Evolutionary conservation across 1,139 yeast genomes (phyloP).

Genomic region (Meyerozyma guilliermondii): DNA sequence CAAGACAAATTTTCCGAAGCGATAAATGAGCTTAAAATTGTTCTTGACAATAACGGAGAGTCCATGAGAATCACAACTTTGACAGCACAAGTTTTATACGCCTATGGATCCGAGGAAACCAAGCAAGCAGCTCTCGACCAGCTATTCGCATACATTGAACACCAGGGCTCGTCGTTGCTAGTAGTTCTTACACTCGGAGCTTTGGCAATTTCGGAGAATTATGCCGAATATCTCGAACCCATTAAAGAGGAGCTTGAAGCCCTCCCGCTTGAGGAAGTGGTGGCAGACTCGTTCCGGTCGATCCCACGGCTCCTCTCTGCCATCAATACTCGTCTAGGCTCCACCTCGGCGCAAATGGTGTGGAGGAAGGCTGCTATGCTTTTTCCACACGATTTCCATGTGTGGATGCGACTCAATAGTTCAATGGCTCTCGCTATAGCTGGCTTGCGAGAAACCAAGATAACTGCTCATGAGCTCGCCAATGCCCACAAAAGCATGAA

Average conservation of each 20-base stretch:
- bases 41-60: constrained; percentile 44
- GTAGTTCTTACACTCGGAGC: constrained; percentile 77
- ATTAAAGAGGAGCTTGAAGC: constrained; percentile 61
- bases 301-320: constrained; percentile 60
- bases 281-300: constrained; percentile 45
- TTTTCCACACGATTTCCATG: constrained; percentile 63
- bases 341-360: constrained; percentile 16
- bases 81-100: constrained; percentile 74
- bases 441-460: constrained; percentile 42
- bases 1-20: constrained; percentile 57
- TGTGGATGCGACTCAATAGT: constrained; percentile 63
- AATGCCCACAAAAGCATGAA: constrained; percentile 44
- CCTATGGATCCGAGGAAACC: constrained; percentile 66
- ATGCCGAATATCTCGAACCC: constrained; percentile 57
- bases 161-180: constrained; percentile 57
- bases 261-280: constrained; percentile 43
- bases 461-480: constrained; percentile 49
- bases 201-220: constrained; percentile 61
- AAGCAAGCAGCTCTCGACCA: constrained; percentile 79
- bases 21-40: constrained; percentile 57
- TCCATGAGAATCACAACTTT: constrained; percentile 62
- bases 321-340: constrained; percentile 33
- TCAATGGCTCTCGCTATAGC: constrained; percentile 46
- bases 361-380: constrained; percentile 72
- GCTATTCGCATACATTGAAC: constrained; percentile 56